phyloP scores from a whole-genome alignment of 306 rosid genomes.

The Trifolium pratense region DNA sequence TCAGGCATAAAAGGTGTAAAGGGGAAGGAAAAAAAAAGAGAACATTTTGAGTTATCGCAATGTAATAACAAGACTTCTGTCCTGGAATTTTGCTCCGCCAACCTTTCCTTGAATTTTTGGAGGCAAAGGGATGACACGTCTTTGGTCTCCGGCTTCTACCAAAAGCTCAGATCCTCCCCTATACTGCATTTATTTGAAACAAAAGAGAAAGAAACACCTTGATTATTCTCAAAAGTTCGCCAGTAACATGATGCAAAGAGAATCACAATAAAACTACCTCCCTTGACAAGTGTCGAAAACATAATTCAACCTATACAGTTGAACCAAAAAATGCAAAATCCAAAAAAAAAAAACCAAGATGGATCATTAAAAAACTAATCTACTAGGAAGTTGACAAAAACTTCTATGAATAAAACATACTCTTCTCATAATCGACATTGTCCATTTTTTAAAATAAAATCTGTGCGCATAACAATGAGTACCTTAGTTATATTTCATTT shows the following conservation, averaged over 20 bases:
- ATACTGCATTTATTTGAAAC: constrained; percentile 59
- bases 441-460: not conserved
- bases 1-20: constrained; percentile 15
- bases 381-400: constrained; percentile 12
- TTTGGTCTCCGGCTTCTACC: constrained; percentile 98
- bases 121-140: constrained; percentile 86
- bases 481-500: constrained; percentile 10
- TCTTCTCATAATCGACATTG: constrained; percentile 21
- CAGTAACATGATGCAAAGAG: constrained; percentile 5
- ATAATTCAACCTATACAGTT: constrained; percentile 23
- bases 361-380: constrained; percentile 9
- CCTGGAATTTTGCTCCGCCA: constrained; percentile 86
- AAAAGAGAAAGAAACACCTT: constrained; percentile 4
- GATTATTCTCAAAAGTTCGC: constrained; percentile 19
- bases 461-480: not conserved
- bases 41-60: constrained; percentile 49
- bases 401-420: not conserved
- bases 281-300: constrained; percentile 21
- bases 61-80: constrained; percentile 78
- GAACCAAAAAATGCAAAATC: not conserved
- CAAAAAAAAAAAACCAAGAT: not conserved
- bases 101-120: constrained; percentile 84
- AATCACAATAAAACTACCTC: not conserved
- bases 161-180: constrained; percentile 94
- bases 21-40: not conserved